Evolutionary conservation across 139 green algal species (phyloP).

Genomic region (Trebouxia sp.): DNA sequence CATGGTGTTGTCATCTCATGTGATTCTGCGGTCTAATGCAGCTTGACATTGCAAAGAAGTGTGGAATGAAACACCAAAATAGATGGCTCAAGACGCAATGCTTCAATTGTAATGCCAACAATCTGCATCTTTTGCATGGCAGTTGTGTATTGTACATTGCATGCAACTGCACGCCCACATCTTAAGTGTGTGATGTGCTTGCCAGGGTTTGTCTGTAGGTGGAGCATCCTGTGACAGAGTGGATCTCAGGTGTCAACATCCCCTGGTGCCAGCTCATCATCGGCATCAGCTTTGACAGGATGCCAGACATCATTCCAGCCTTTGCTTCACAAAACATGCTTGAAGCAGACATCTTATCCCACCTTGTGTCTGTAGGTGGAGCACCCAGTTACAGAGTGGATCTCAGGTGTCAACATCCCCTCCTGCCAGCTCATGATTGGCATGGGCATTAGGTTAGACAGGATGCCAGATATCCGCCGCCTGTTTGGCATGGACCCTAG

Average conservation of each 20-base stretch:
- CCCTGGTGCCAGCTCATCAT: conserved; percentile 91
- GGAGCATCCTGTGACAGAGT: conserved; percentile 98
- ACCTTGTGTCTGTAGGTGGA: conserved; percentile 81
- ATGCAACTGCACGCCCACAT: too few species aligned
- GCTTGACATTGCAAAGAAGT: too few species aligned
- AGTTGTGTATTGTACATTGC: too few species aligned
- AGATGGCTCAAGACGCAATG: too few species aligned
- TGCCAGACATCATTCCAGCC: conserved; percentile 89
- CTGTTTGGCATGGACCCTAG: conserved; percentile 67
- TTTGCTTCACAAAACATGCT: too few species aligned
- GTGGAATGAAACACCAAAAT: too few species aligned
- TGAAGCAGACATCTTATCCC: too few species aligned
- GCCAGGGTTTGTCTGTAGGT: conserved; percentile 78
- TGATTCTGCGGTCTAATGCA: not conserved
- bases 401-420: conserved; percentile 95
- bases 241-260: conserved; percentile 94
- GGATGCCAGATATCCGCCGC: conserved; percentile 84
- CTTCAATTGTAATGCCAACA: too few species aligned
- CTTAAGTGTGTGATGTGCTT: too few species aligned
- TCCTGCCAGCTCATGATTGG: conserved; percentile 88
- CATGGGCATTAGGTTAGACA: conserved; percentile 90
- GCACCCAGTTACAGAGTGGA: conserved; percentile 98
- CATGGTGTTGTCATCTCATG: not conserved
- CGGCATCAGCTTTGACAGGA: conserved; percentile 87
- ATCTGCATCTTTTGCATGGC: too few species aligned